Percentiles rank a stretch among this genome's conserved stretches.
Conservation (phyloP, 768 basidiomycete species). For the Mrakia frigida region DNA sequence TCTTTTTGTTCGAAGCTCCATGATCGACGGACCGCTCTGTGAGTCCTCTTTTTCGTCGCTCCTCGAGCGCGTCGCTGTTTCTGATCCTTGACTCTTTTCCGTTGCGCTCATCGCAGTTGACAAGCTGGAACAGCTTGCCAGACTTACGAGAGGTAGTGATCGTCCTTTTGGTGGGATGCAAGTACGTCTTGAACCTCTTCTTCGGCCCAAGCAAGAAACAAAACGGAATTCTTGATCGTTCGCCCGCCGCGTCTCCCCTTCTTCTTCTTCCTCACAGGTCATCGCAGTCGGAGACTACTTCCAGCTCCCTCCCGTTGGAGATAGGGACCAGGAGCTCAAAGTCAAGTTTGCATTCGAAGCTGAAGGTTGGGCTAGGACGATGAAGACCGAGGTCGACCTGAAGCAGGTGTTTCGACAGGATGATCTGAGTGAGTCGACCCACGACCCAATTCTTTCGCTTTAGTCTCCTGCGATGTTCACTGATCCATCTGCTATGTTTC, state of each 20-base stretch:
- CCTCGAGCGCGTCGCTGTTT: not conserved
- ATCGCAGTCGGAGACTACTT: conserved; percentile 97
- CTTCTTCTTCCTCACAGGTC: conserved; percentile 50
- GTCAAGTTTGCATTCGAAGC: conserved; percentile 89
- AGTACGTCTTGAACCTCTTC: conserved; percentile 45
- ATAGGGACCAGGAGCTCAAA: not conserved
- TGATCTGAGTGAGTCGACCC: not conserved
- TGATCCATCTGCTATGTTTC: no score
- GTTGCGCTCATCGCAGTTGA: conserved; percentile 52
- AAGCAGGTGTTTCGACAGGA: conserved; percentile 51
- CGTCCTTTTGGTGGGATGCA: conserved; percentile 92
- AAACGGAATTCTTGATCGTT: no score
- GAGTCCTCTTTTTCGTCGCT: not conserved
- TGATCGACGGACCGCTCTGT: conserved; percentile 74
- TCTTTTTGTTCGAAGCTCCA: conserved; percentile 62
- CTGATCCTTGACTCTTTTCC: not conserved
- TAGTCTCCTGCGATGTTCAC: no score
- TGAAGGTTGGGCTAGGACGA: conserved; percentile 61
- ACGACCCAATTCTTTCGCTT: not conserved
- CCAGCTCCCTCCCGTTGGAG: conserved; percentile 32
- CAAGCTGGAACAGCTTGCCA: conserved; percentile 71
- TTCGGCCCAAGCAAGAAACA: no score
- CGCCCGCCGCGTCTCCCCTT: not conserved
- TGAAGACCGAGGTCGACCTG: conserved; percentile 80
- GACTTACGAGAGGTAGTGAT: conserved; percentile 54